Base-by-base conservation (phyloP, 148 eudicot species). In the Dysphania ambrosioides region DNA sequence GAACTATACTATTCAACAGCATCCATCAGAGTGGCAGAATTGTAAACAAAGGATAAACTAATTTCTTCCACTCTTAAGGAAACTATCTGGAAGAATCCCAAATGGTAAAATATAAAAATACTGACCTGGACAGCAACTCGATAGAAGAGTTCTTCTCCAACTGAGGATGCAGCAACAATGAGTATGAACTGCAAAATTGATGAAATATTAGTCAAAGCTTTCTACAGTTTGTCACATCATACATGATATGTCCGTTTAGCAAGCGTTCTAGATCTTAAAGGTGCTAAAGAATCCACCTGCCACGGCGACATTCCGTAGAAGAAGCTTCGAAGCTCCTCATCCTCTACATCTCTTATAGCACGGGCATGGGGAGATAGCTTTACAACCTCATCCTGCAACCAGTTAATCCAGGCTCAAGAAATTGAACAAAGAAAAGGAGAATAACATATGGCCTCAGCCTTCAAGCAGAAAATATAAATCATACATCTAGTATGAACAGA, bases 121-220 rank as follows among this genome's bases (percentile, higher is more conserved):
- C n/a, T 64, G 61, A 95, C 99, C 97, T 96, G 99, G 61, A 96
- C 94, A 74, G 99, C 99, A 70, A 97, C 99, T 47, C 99, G 89
- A 84, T 96, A 96, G 81, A 96, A 96, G 31, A 96, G 99, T 80
- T 96, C 99, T 81, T 96, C 97, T 15, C 99, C 99, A 74, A 90
- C 97, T 70, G 97, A 96, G 81, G 97, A 92, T 31, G 99, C 99
- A 66, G 93, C 91, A 49, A 96, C 97, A 57, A 96, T 89, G 31
- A 96, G 92, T 65, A 96, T 82, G 75, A 92, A 92, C 99, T 96
- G 85, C 83, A 83, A 74, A 36, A 32, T 73, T 68, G 5, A 31
- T 27, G 9, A 47, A 10, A 56, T 29, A 66, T 70, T 76, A 78
- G 72, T 77, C 32, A 51, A 44, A 21, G 62, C 56, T 68, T 73